Base-by-base conservation (phyloP, 768 basidiomycete species). In the Tricholoma flavovirens region DNA sequence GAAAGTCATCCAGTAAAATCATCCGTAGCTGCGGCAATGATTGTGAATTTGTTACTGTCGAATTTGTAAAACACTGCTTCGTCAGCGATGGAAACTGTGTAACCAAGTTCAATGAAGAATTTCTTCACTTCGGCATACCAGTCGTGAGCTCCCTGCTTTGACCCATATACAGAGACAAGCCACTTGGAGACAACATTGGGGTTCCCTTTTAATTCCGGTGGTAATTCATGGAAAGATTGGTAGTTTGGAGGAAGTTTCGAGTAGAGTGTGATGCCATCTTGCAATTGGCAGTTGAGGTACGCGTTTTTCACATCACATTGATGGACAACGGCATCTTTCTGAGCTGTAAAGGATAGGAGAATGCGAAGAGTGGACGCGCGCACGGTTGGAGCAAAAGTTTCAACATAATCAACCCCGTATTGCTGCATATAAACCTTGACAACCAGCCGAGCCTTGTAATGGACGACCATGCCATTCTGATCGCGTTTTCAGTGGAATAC, bases 51-150 rank as follows among this genome's bases (percentile, higher is more conserved):
- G 30, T 56, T 40, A 14, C 51, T 21, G 9, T 56, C 38, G 24
- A 65, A 40, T 15, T 55, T 58, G 49, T 61, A 65, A 51, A 64
- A 71, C 2, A 70, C 49, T 1, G 67, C 67, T n/a, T 64, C 50
- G 32, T 69, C 62, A 1, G 61, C 57, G 2, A 50, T 19, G 24
- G 26, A 45, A 15, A 55, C 36, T 4, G 21, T 21, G 29, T 54
- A 54, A n/a, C 36, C 24, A 12, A 53, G 33, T 8, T n/a, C 21
- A 14, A 3, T 17, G 21, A 65, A 56, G 8, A 57, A 58, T 26
- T 54, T 51, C 6, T 10, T 58, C 1, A 42, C 36, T 17, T 54
- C 26, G 12, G 10, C 22, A 26, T 54, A 54, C 53, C 53, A 54
- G 29, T 43, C 19, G 53, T 43, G 38, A 30, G 53, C 53, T 19